Evolutionary conservation across 495 filamentous ascomycete genomes (phyloP).

Genomic region (Tuber calosporum): DNA sequence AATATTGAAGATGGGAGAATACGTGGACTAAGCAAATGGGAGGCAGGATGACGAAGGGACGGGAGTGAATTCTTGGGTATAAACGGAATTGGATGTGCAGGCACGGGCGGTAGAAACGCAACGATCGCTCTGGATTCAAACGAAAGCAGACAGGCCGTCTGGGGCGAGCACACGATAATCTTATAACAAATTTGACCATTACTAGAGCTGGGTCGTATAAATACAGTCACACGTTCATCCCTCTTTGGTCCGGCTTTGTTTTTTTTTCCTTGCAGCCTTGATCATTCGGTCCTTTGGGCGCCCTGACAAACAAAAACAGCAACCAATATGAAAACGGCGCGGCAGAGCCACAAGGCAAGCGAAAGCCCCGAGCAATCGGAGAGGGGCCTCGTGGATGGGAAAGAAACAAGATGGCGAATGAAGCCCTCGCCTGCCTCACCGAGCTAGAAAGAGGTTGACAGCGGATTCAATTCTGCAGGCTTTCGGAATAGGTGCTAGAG

Average conservation of each 20-base stretch:
- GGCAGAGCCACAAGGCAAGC: constrained; percentile 17
- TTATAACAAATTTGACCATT: constrained; percentile 33
- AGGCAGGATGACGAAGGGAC: constrained; percentile 14
- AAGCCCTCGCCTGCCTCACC: constrained; percentile 2
- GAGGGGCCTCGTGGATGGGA: constrained; percentile 24
- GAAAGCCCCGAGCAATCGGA: constrained; percentile 30
- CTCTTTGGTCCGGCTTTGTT: constrained; percentile 13
- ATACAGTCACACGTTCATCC: constrained; percentile 15
- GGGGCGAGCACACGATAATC: constrained; percentile 32
- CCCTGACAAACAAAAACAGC: constrained; percentile 16
- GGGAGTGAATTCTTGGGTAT: constrained; percentile 22
- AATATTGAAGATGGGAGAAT: constrained; percentile 26
- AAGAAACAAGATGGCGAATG: constrained; percentile 21
- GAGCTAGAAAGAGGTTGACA: constrained; percentile 23
- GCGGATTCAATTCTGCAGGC: constrained; percentile 29
- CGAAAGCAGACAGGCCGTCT: constrained; percentile 26
- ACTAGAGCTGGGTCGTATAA: constrained; percentile 27
- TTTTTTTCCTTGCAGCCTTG: constrained; percentile 21
- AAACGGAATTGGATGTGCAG: constrained; percentile 28
- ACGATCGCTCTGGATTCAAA: constrained; percentile 19
- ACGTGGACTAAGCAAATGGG: constrained; percentile 33
- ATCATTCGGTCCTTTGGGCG: neutral
- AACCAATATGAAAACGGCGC: constrained; percentile 22
- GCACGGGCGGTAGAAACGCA: constrained; percentile 29
- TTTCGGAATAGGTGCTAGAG: constrained; percentile 17